Evolutionary conservation across 129 eudicot genomes (phyloP), one percentile per base, ranked within the genome.

Genomic region (Glebionis coronaria): DNA sequence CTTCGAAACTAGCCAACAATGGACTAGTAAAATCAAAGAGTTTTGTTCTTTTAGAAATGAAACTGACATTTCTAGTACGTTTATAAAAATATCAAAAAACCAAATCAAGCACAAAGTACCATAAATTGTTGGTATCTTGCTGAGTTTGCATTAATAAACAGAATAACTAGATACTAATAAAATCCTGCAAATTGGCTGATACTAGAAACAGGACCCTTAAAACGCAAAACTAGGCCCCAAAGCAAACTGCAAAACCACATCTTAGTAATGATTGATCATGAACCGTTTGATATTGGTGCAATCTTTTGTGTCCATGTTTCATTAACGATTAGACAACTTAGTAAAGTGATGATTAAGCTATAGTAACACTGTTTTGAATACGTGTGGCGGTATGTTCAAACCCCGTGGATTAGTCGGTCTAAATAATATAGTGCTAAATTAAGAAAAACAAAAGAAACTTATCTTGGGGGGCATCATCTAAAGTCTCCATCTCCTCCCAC

Each of bases 401-500:
- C n/a, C n/a, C n/a, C n/a, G n/a, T n/a, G n/a, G n/a, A n/a, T n/a
- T n/a, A n/a, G n/a, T n/a, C n/a, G n/a, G n/a, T n/a, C n/a, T n/a
- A 65, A 44, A 27, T 47, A 53, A 63, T 15, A 64, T 6, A 55
- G 20, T 65, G 53, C 73, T 67, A 44, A 68, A 67, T 58, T 58
- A 74, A 74, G 73, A 19, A 58, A 57, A 28, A 53, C 46, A 65
- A 74, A 74, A 75, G 68, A 60, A 67, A 42, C 16, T 52, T 77
- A 63, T 28, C 46, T 12, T 31, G 54, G 20, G 60, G 71, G 72
- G 77, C 67, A 65, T 71, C 73, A 71, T 58, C 69, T 49, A 77
- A 75, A 68, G 74, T 75, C 74, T 23, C 74, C 74, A 65, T 71
- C 81, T 70, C 20, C 67, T 35, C 63, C 70, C 80, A 77, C 87